Evolutionary conservation across 768 basidiomycete species (phyloP).

Genomic region (Leccinum longicurvipes): DNA sequence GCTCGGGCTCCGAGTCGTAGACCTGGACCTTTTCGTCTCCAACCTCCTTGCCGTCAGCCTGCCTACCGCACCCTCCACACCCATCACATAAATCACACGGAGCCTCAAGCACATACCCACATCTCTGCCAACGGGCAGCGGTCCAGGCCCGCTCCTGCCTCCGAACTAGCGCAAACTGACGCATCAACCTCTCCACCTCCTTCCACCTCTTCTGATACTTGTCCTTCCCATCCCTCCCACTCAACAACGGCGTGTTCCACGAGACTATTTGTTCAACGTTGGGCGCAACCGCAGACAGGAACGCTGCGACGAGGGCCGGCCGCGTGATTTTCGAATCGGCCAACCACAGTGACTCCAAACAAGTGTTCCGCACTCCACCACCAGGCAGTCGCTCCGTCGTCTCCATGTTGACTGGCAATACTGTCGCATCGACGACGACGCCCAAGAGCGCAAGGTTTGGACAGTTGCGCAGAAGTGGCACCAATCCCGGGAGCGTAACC

Average conservation of each 20-base stretch:
- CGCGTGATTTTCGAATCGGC: slow-evolving; percentile 28
- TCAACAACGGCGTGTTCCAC: slow-evolving; percentile 31
- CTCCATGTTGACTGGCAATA: slow-evolving; percentile 6
- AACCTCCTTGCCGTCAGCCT: neutral
- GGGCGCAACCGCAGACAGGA: slow-evolving; percentile 28
- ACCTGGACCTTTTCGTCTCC: slow-evolving; percentile 10
- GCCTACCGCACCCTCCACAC: neutral
- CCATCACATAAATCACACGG: neutral
- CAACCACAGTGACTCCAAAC: slow-evolving; percentile 28
- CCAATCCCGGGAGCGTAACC: slow-evolving; percentile 24
- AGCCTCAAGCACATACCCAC: neutral
- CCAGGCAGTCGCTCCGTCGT: slow-evolving; percentile 10
- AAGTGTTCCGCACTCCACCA: slow-evolving; percentile 21
- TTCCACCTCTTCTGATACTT: slow-evolving; percentile 26
- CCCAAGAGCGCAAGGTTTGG: slow-evolving; percentile 26
- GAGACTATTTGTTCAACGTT: slow-evolving; percentile 29
- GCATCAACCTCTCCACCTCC: slow-evolving; percentile 21
- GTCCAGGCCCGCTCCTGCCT: slow-evolving; percentile 23
- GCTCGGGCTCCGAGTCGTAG: slow-evolving; percentile 27
- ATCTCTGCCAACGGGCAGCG: neutral
- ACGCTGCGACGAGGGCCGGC: slow-evolving; percentile 24
- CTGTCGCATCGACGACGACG: slow-evolving; percentile 28
- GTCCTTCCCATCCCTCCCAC: slow-evolving; percentile 20
- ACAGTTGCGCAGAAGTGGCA: slow-evolving; percentile 21
- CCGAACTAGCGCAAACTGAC: slow-evolving; percentile 19